Evolutionary conservation across 140 eudicot species (phyloP), one percentile per base, ranked within the genome.

Genomic region (Flaveria floridana): DNA sequence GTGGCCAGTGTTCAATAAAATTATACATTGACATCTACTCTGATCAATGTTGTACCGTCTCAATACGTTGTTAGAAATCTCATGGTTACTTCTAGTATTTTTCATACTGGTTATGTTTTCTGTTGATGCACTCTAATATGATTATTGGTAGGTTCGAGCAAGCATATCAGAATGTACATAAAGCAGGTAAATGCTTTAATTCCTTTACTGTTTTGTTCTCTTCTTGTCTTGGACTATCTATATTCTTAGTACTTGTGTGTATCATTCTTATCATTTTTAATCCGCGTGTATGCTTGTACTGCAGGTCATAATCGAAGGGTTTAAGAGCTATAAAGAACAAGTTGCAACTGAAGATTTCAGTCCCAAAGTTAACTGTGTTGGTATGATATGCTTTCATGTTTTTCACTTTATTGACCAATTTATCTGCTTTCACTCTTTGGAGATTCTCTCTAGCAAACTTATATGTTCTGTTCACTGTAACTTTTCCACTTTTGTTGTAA

Each of bases 291-390:
- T 76, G 65, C 66, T 76, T 76, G 41, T 69, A 44, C 41, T 81
- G 25, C 65, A 91, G 99, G 89, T 91, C 74, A 80, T 94, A 25
- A 94, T 94, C 61, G 97, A 94, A 88, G 99, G 99, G 41, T 94
- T 90, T 82, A 94, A 90, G 90, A 91, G 99, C 79, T 94, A 88
- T 67, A 88, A 83, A 76, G 99, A 94, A 59, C 97, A 88, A 85
- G 88, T 91, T 76, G 93, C 96, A 1, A 84, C 97, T 64, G 96
- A 94, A 80, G 81, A 82, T 53, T 90, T 94, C 79, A 94, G 99
- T 82, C 75, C 96, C 42, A 94, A 94, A 88, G 99, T 94, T 72
- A 94, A 90, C 59, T 94, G 99, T 71, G 99, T 90, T 80, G 99
- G 99, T 94, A 81, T 52, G 50, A 76, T 77, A 13, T 42, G 23